These are phyloP conservation scores for Sclerotinia spermophila DNA, from an alignment of 2,329 filamentous ascomycete species.

Conservation along the genomic window DNA sequence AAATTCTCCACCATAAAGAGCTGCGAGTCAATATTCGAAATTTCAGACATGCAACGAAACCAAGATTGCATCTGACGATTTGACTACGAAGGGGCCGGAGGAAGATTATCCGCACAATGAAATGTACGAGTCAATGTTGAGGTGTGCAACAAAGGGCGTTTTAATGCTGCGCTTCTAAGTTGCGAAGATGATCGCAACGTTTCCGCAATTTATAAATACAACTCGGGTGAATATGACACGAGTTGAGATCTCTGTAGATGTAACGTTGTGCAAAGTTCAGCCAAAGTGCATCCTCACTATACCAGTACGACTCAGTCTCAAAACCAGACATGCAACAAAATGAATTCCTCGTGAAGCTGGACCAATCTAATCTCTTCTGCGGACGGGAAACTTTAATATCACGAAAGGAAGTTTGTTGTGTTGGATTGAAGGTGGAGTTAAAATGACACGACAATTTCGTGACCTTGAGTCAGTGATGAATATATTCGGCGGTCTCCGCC, in stretches of 20 bases:
- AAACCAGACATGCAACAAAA: not conserved
- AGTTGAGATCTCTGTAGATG: not conserved
- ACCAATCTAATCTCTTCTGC: not conserved
- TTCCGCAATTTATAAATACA: not conserved
- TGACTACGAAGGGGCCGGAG: not conserved
- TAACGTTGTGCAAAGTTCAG: not conserved
- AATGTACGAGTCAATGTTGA: not conserved
- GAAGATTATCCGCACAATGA: not conserved
- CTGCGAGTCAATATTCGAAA: not conserved
- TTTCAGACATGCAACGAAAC: slow-evolving; percentile 5
- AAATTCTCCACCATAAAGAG: not conserved
- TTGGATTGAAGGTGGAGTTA: not conserved
- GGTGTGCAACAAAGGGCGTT: not conserved
- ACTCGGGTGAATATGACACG: not conserved
- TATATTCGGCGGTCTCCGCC: not conserved
- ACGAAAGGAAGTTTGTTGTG: not conserved
- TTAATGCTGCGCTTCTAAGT: not conserved
- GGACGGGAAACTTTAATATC: not conserved
- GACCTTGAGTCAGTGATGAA: slow-evolving; percentile 1
- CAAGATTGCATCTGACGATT: not conserved
- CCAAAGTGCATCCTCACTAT: not conserved
- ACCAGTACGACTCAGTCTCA: not conserved
- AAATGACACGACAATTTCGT: not conserved
- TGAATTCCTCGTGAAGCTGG: not conserved
- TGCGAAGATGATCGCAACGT: not conserved